These are phyloP conservation scores for Agrostemma githago DNA, from an alignment of 148 eudicot genomes.

Conservation along the genomic window DNA sequence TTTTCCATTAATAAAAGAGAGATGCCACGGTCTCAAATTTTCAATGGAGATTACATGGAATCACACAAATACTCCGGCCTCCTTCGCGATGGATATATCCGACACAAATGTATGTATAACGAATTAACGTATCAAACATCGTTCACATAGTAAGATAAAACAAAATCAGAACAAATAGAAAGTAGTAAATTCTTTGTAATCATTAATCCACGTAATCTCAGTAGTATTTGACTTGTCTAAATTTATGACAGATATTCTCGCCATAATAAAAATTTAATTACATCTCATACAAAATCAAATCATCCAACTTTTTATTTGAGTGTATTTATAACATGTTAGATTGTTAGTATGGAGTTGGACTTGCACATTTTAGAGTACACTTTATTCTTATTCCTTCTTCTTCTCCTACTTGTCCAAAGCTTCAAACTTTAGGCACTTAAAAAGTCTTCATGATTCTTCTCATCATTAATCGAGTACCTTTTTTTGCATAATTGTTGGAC, in stretches of 20 bases:
- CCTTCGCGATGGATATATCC: no score
- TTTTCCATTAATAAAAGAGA: background rate
- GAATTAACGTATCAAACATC: no score
- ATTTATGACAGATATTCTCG: no score
- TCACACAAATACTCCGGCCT: background rate
- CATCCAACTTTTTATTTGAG: slow-evolving; percentile 5
- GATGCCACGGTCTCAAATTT: background rate
- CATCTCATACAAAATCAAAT: slow-evolving; percentile 2
- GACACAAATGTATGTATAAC: no score
- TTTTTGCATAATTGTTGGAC: background rate
- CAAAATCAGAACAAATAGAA: no score
- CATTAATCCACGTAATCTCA: no score
- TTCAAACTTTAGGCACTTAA: background rate
- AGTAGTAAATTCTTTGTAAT: no score
- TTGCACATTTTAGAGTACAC: background rate
- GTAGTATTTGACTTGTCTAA: no score
- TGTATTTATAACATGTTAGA: background rate
- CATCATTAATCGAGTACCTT: slow-evolving; percentile 4
- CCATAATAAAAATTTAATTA: background rate
- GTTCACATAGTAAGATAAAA: no score
- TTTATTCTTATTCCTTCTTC: slow-evolving; percentile 31
- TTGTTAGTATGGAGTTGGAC: slow-evolving; percentile 1
- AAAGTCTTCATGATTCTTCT: slow-evolving; percentile 16
- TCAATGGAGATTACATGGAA: slow-evolving; percentile 14
- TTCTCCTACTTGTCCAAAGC: slow-evolving; percentile 17